Conservation (phyloP, 202 grass and related monocot genomes). For the Thinopyrum obtusiflorum region DNA sequence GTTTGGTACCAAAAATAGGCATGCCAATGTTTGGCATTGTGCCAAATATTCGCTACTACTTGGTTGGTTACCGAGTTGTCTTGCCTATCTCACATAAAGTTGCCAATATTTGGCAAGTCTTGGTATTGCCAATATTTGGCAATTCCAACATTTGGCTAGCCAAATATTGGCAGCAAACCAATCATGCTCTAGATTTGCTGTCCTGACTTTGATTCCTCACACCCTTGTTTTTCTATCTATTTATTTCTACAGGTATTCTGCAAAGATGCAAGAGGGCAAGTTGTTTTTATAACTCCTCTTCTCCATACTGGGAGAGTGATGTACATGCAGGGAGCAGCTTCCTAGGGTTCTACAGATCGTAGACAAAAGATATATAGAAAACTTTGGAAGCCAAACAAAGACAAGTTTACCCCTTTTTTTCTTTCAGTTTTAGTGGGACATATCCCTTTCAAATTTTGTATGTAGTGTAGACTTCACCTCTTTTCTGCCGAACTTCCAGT, state of each 20-base stretch:
- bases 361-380: constrained; percentile 24
- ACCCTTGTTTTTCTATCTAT: not conserved
- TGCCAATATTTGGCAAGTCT: too few species aligned
- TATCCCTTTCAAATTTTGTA: not conserved
- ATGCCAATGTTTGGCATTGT: too few species aligned
- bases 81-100: too few species aligned
- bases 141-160: too few species aligned
- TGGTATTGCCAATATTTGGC: too few species aligned
- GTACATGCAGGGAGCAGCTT: constrained; percentile 32
- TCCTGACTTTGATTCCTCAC: not conserved
- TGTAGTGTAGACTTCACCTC: constrained; percentile 1
- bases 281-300: constrained; percentile 15
- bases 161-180: too few species aligned
- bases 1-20: too few species aligned
- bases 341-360: constrained; percentile 24
- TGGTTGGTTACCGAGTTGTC: too few species aligned
- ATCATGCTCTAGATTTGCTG: too few species aligned
- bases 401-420: not conserved
- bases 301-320: constrained; percentile 14
- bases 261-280: constrained; percentile 3
- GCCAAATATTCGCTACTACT: too few species aligned
- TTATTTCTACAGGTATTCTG: constrained; percentile 18
- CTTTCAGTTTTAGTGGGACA: not conserved
- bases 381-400: constrained; percentile 20
- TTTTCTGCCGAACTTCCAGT: not conserved